A percentile compares a stretch with the other conserved stretches of the same genome.
These are phyloP conservation scores for Trametes polyzona DNA, from an alignment of 1,284 basidiomycete species.

Conservation along the genomic window DNA sequence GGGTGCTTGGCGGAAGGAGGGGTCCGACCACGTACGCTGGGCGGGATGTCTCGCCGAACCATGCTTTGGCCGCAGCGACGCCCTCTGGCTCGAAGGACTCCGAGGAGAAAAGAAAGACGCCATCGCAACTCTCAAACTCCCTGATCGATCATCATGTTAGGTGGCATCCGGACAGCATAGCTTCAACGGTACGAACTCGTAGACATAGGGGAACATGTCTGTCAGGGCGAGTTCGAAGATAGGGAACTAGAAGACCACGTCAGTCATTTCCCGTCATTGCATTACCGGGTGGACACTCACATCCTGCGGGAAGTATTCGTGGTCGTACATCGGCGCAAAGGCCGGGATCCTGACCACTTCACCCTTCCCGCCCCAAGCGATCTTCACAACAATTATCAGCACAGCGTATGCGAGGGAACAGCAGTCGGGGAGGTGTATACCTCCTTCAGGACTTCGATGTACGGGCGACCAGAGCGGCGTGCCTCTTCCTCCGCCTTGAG, in stretches of 20 bases:
- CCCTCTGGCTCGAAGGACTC: slow-evolving; percentile 26
- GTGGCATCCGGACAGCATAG: neutral
- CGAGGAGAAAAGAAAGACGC: slow-evolving; percentile 17
- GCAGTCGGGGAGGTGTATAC: neutral
- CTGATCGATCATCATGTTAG: slow-evolving; percentile 10
- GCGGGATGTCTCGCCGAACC: slow-evolving; percentile 16
- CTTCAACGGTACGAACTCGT: slow-evolving; percentile 9
- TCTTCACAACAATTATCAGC: neutral
- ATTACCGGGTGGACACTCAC: slow-evolving; percentile 6
- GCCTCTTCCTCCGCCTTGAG: slow-evolving; percentile 19
- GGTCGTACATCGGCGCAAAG: slow-evolving; percentile 29
- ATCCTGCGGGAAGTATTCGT: slow-evolving; percentile 28
- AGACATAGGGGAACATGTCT: slow-evolving; percentile 4
- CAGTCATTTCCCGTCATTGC: neutral
- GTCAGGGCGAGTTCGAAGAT: neutral
- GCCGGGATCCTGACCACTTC: slow-evolving; percentile 21
- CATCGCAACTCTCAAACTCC: slow-evolving; percentile 12
- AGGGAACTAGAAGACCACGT: neutral
- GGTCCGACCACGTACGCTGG: slow-evolving; percentile 17
- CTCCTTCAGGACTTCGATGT: neutral
- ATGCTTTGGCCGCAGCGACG: slow-evolving; percentile 11
- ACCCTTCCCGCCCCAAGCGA: slow-evolving; percentile 5
- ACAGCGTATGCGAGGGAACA: neutral
- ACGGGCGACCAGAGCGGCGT: slow-evolving; percentile 4
- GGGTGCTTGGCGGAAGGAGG: slow-evolving; percentile 3